Percentiles rank a stretch among this genome's conserved stretches.
phyloP scores from a whole-genome alignment of 108 stramenopile species.

The Tribonema minus region DNA sequence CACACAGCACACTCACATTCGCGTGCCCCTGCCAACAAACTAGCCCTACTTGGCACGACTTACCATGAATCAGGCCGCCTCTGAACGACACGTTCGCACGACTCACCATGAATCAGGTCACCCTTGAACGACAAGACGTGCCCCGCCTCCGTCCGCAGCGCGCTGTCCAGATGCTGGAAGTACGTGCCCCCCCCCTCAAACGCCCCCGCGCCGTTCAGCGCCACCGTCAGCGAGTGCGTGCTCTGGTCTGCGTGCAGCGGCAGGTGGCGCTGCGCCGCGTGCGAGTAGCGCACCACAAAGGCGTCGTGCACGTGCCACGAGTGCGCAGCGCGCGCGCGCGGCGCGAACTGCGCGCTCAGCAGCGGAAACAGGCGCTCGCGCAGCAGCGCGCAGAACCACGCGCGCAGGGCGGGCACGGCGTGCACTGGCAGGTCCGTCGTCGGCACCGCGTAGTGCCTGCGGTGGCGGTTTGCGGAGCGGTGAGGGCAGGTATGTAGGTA shows the following conservation, averaged over 20 bases:
- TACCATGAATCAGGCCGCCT: slow-evolving; percentile 33
- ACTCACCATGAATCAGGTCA: slow-evolving; percentile 23
- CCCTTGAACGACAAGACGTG: slow-evolving; percentile 29
- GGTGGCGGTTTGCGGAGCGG: too few relatives aligned
- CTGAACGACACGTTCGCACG: slow-evolving; percentile 13
- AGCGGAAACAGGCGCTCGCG: slow-evolving; percentile 24
- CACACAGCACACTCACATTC: too few relatives aligned
- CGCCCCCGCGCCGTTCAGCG: slow-evolving; percentile 64
- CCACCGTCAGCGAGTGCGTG: slow-evolving; percentile 77
- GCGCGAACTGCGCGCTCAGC: slow-evolving; percentile 20
- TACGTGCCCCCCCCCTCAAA: slow-evolving; percentile 81
- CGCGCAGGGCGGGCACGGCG: slow-evolving; percentile 36
- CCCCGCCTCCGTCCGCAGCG: slow-evolving; percentile 27
- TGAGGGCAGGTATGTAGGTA: too few relatives aligned
- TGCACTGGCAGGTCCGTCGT: slow-evolving; percentile 86
- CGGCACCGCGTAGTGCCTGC: slow-evolving; percentile 93
- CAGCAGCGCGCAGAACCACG: slow-evolving; percentile 46
- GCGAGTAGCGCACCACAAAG: slow-evolving; percentile 79
- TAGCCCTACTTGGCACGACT: too few relatives aligned
- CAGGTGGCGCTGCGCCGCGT: slow-evolving; percentile 63
- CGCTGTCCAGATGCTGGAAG: slow-evolving; percentile 48
- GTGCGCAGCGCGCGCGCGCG: too few relatives aligned
- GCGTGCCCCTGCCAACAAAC: too few relatives aligned
- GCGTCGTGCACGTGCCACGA: slow-evolving; percentile 72
- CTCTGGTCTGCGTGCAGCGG: slow-evolving; percentile 85